Conservation (phyloP, 2,329 filamentous ascomycete species). For the Verticillium longisporum region DNA sequence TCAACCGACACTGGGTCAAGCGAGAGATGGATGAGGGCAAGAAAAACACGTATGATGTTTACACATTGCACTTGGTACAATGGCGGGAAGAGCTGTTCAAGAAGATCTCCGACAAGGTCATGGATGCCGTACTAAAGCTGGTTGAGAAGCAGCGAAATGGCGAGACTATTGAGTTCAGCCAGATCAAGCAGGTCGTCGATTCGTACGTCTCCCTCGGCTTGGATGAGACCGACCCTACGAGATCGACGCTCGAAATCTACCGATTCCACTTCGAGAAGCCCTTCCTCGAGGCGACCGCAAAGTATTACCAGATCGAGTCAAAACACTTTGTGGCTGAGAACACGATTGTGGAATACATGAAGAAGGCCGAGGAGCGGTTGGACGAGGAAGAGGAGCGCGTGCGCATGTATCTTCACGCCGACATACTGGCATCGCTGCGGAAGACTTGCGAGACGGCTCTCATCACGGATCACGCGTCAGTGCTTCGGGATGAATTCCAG, state of each 20-base stretch:
- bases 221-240: constrained; percentile 86
- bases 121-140: constrained; percentile 89
- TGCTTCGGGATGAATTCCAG: constrained; percentile 96
- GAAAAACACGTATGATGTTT: constrained; percentile 96
- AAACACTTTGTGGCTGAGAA: constrained; percentile 94
- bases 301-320: constrained; percentile 88
- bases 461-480: constrained; percentile 76
- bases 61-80: constrained; percentile 90
- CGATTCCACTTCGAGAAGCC: constrained; percentile 86
- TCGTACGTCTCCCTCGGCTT: constrained; percentile 93
- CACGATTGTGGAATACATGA: constrained; percentile 98
- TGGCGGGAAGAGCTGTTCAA: constrained; percentile 92
- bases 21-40: constrained; percentile 98
- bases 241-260: constrained; percentile 94
- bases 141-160: constrained; percentile 97
- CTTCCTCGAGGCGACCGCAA: constrained; percentile 76
- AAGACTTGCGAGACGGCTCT: constrained; percentile 83
- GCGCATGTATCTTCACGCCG: constrained; percentile 80
- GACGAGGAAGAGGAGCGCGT: constrained; percentile 94
- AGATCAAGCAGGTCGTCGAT: constrained; percentile 95
- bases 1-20: constrained; percentile 99
- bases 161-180: constrained; percentile 93
- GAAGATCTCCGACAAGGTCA: constrained; percentile 78
- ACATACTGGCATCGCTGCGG: constrained; percentile 80
- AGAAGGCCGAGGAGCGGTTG: constrained; percentile 87